phyloP scores from a whole-genome alignment of 1,284 basidiomycete genomes.

The Xerocomus nothofagi region DNA sequence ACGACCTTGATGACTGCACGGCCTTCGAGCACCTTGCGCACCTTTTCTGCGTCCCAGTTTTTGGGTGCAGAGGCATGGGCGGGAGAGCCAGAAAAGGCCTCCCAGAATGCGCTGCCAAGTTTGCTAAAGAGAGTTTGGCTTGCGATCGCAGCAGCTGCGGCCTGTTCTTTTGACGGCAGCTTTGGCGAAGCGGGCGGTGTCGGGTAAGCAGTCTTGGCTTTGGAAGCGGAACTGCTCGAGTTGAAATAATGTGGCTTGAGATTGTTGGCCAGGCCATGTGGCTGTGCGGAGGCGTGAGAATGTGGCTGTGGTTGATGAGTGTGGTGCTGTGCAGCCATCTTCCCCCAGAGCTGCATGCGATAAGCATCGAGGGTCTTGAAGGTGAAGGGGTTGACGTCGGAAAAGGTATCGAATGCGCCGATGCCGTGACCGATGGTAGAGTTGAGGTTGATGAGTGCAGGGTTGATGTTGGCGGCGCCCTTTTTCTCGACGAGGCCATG shows the following conservation, averaged over 20 bases:
- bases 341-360: slow-evolving; percentile 85
- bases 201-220: slow-evolving; percentile 20
- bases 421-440: slow-evolving; percentile 30
- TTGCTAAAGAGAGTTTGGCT: slow-evolving; percentile 67
- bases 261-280: slow-evolving; percentile 50
- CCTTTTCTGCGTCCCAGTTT: slow-evolving; percentile 73
- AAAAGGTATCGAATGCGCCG: slow-evolving; percentile 64
- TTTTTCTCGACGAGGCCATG: slow-evolving; percentile 33
- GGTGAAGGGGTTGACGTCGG: slow-evolving; percentile 76
- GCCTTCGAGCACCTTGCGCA: slow-evolving; percentile 72
- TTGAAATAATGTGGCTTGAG: slow-evolving; percentile 60
- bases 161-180: slow-evolving; percentile 33
- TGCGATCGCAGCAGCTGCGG: slow-evolving; percentile 63
- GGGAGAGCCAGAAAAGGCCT: slow-evolving; percentile 64
- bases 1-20: slow-evolving; percentile 73
- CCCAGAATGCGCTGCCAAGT: slow-evolving; percentile 75
- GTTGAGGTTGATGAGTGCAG: slow-evolving; percentile 21
- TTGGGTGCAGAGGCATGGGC: slow-evolving; percentile 22
- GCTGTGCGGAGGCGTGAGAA: slow-evolving; percentile 8
- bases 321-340: slow-evolving; percentile 62
- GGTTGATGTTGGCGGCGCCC: slow-evolving; percentile 30
- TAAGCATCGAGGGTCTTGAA: slow-evolving; percentile 83
- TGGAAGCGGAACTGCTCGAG: slow-evolving; percentile 11
- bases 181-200: slow-evolving; percentile 32
- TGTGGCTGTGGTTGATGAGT: slow-evolving; percentile 35